A percentile compares a stretch with the other conserved stretches of the same genome.
Conservation (phyloP, 805 yeast species). For the Ogataea henricii region DNA sequence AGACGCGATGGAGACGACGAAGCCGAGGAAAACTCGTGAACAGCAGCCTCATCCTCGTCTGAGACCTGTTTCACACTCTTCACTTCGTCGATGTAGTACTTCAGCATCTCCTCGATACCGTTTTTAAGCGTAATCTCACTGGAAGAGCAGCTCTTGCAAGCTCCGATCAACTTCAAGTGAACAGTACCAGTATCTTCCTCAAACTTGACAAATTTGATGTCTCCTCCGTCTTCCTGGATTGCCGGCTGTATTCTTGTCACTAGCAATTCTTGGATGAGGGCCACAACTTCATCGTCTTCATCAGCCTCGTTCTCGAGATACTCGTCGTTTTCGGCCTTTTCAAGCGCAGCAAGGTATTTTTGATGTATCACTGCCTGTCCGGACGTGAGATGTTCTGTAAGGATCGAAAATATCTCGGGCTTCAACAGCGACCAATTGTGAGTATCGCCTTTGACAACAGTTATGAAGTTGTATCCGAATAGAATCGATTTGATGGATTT, state of each 20-base stretch:
- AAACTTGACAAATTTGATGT: slow-evolving; percentile 83
- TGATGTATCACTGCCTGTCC: slow-evolving; percentile 56
- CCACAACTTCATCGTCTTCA: slow-evolving; percentile 76
- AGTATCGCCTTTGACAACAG: slow-evolving; percentile 60
- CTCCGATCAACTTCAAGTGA: slow-evolving; percentile 87
- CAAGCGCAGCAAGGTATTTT: slow-evolving; percentile 35
- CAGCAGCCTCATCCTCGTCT: slow-evolving; percentile 68
- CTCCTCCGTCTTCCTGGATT: slow-evolving; percentile 98
- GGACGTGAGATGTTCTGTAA: slow-evolving; percentile 56
- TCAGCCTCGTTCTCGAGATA: slow-evolving; percentile 52
- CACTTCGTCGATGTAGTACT: slow-evolving; percentile 95
- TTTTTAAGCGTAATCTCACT: slow-evolving; percentile 90
- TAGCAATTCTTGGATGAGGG: slow-evolving; percentile 88
- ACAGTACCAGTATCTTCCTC: slow-evolving; percentile 87
- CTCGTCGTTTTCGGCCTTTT: slow-evolving; percentile 37
- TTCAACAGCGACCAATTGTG: slow-evolving; percentile 58
- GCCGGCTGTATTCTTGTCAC: slow-evolving; percentile 97
- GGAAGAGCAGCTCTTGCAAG: slow-evolving; percentile 90
- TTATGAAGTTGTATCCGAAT: slow-evolving; percentile 83
- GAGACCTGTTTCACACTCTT: slow-evolving; percentile 83
- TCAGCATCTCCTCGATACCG: slow-evolving; percentile 97
- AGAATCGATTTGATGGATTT: slow-evolving; percentile 64
- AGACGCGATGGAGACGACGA: not conserved
- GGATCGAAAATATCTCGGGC: slow-evolving; percentile 63
- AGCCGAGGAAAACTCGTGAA: slow-evolving; percentile 6